phyloP scores from a whole-genome alignment of 176 grass and related monocot genomes.

The Poa pratensis region DNA sequence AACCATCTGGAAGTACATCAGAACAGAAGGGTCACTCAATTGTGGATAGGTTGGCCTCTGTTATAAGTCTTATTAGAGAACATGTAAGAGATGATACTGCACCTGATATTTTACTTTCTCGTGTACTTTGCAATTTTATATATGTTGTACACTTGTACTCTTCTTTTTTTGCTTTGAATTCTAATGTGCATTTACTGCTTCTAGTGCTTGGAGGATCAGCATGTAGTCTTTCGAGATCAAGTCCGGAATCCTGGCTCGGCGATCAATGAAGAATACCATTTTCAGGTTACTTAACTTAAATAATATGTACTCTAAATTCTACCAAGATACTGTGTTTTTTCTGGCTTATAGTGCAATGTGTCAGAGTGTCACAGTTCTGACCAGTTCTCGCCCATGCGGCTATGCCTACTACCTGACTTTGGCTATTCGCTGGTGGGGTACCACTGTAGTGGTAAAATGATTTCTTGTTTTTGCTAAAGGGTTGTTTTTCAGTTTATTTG shows the following conservation, averaged over 20 bases:
- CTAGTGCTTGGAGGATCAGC: conserved; percentile 69
- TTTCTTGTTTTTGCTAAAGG: not conserved
- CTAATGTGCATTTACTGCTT: conserved; percentile 32
- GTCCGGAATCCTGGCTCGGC: conserved; percentile 39
- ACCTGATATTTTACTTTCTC: conserved; percentile 45
- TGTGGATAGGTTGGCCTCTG: conserved; percentile 62
- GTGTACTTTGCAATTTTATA: not conserved
- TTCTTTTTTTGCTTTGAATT: conserved; percentile 23
- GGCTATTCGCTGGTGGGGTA: not conserved
- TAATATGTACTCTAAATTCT: conserved; percentile 27
- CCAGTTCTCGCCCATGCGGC: not conserved
- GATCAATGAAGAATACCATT: conserved; percentile 60
- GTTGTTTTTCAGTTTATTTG: not conserved
- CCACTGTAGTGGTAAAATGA: conserved; percentile 23
- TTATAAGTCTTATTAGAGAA: conserved; percentile 61
- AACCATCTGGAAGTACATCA: conserved; percentile 56
- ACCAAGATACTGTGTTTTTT: conserved; percentile 23
- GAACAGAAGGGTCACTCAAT: conserved; percentile 42
- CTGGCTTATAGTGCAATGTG: conserved; percentile 35
- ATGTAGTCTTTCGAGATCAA: conserved; percentile 65
- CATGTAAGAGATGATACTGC: conserved; percentile 55
- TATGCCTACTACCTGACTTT: conserved; percentile 16
- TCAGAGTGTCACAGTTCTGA: conserved; percentile 15
- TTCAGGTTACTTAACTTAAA: conserved; percentile 51
- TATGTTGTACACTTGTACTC: not conserved